These are phyloP conservation scores for Fraxinus excelsior DNA, from an alignment of 257 asterid species.

Conservation along the genomic window DNA sequence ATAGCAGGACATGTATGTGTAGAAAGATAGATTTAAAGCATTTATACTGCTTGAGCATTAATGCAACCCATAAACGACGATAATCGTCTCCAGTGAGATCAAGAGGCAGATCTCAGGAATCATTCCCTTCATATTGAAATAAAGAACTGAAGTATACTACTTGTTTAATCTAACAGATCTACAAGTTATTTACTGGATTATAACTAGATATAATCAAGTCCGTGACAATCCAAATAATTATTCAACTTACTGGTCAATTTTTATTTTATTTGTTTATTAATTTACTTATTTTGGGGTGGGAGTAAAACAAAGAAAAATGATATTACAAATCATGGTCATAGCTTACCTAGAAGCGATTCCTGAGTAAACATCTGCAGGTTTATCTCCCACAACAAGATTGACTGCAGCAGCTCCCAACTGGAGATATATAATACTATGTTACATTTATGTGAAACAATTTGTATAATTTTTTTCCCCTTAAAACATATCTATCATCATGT, in stretches of 20 bases:
- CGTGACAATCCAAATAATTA: conserved; percentile 1
- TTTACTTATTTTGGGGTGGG: neutral
- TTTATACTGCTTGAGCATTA: neutral
- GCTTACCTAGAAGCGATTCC: conserved; percentile 94
- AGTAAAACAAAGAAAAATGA: conserved; percentile 4
- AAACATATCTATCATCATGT: conserved; percentile 12
- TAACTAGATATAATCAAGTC: conserved; percentile 8
- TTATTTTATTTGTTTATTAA: neutral
- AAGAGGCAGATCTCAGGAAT: neutral
- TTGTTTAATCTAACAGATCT: neutral
- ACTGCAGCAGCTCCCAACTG: conserved; percentile 98
- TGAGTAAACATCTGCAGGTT: conserved; percentile 97
- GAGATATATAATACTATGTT: conserved; percentile 25
- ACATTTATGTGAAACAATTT: conserved; percentile 15
- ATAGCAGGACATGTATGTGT: conserved; percentile 17
- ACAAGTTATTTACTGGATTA: neutral
- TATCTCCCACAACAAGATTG: conserved; percentile 88
- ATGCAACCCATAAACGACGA: neutral
- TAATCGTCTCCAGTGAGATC: neutral
- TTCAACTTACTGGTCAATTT: neutral
- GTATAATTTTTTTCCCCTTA: neutral
- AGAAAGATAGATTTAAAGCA: neutral
- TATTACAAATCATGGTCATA: conserved; percentile 4
- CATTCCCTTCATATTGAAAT: neutral
- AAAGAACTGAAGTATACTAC: neutral